A percentile compares a stretch with the other conserved stretches of the same genome.
Evolutionary conservation across 208 protist genomes (phyloP).

Genomic region (Trypanosoma rangeli): DNA sequence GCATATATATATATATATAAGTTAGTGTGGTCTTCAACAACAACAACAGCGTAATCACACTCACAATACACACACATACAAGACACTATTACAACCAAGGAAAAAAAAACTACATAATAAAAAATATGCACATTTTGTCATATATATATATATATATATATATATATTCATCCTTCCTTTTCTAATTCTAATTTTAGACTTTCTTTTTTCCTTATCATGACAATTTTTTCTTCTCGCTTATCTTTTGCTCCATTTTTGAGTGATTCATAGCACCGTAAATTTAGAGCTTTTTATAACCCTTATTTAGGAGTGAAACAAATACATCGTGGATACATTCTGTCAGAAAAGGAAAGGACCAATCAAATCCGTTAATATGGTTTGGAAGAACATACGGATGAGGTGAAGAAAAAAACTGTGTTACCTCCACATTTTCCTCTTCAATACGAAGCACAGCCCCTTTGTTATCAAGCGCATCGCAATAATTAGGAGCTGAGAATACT

Average conservation of each 20-base stretch:
- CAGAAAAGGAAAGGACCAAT: constrained; percentile 80
- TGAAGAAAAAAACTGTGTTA: constrained; percentile 84
- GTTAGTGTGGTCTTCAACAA: neutral
- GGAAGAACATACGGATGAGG: constrained; percentile 73
- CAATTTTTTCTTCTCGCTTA: neutral
- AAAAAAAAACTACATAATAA: no score
- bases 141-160: neutral
- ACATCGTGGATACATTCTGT: constrained; percentile 45
- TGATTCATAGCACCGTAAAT: neutral
- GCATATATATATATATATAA: no score
- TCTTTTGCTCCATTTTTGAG: neutral
- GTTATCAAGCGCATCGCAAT: constrained; percentile 97
- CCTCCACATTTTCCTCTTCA: constrained; percentile 86
- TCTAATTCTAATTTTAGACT: neutral
- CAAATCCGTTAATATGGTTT: constrained; percentile 55
- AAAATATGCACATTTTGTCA: neutral
- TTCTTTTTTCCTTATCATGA: neutral
- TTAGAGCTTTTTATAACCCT: neutral
- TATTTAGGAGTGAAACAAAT: constrained; percentile 16
- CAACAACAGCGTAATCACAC: neutral
- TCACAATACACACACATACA: neutral
- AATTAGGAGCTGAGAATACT: constrained; percentile 98
- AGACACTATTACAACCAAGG: neutral
- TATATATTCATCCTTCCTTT: neutral
- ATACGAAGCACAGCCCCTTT: constrained; percentile 93